These are phyloP conservation scores for Meira miltonrushii DNA, from an alignment of 1,284 basidiomycete genomes.

Conservation along the genomic window DNA sequence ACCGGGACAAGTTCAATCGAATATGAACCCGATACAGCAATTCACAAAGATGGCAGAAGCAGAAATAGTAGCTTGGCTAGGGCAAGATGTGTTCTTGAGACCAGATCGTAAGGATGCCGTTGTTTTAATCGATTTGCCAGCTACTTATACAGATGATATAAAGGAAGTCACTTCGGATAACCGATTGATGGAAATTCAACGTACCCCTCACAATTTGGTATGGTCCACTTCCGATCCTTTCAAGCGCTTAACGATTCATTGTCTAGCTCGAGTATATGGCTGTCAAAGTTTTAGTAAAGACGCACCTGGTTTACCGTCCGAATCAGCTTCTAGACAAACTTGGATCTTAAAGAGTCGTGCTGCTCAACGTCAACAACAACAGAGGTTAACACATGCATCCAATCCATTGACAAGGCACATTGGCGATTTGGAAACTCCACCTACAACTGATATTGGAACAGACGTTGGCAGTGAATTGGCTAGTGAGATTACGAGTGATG, in stretches of 20 bases:
- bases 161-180: conserved; percentile 6
- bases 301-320: not conserved
- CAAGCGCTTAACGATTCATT: conserved; percentile 38
- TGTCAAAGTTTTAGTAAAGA: conserved; percentile 42
- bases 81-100: conserved; percentile 19
- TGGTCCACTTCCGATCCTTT: conserved; percentile 38
- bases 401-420: not conserved
- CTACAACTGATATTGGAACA: conserved; percentile 27
- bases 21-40: conserved; percentile 20
- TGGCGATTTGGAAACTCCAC: conserved; percentile 23
- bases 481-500: conserved; percentile 1
- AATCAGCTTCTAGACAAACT: conserved; percentile 17
- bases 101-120: conserved; percentile 1
- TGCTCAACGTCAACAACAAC: not conserved
- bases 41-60: conserved; percentile 28
- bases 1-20: conserved; percentile 13
- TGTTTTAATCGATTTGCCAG: not conserved
- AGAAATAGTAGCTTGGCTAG: conserved; percentile 26
- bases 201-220: conserved; percentile 34
- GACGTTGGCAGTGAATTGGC: conserved; percentile 10
- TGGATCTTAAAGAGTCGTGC: conserved; percentile 35
- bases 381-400: not conserved
- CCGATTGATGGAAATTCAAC: conserved; percentile 30
- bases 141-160: not conserved
- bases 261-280: conserved; percentile 30